Evolutionary conservation across 2,329 filamentous ascomycete genomes (phyloP).

Genomic region (Lizonia empirigonia): DNA sequence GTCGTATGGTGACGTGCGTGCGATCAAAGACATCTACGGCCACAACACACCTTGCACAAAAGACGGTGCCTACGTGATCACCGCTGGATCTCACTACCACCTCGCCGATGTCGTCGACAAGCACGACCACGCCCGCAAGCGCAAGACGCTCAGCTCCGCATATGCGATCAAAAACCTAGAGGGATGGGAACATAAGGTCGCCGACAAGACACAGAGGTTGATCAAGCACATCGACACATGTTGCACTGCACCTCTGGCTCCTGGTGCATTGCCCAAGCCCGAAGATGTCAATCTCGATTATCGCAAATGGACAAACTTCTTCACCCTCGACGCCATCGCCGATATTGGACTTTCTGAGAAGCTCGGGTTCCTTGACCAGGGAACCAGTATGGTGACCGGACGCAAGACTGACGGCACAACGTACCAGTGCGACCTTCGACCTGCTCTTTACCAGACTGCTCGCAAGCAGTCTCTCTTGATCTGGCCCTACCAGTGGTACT

Average conservation of each 20-base stretch:
- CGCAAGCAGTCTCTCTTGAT: conserved; percentile 58
- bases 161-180: conserved; percentile 62
- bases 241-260: conserved; percentile 48
- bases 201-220: conserved; percentile 56
- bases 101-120: conserved; percentile 61
- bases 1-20: conserved; percentile 40
- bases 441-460: conserved; percentile 58
- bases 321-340: conserved; percentile 62
- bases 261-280: conserved; percentile 30
- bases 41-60: conserved; percentile 59
- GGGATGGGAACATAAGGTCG: conserved; percentile 61
- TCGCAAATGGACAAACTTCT: conserved; percentile 60
- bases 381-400: conserved; percentile 53
- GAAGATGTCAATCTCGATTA: conserved; percentile 58
- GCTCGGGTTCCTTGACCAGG: conserved; percentile 59
- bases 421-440: conserved; percentile 56
- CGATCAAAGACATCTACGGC: conserved; percentile 59
- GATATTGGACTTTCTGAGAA: conserved; percentile 60
- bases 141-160: conserved; percentile 57
- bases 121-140: conserved; percentile 58
- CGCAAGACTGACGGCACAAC: conserved; percentile 55
- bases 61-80: conserved; percentile 54
- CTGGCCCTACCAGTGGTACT: conserved; percentile 60
- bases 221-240: conserved; percentile 52
- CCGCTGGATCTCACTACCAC: conserved; percentile 57